Evolutionary conservation across 2,329 filamentous ascomycete species (phyloP).

Genomic region (Neofusicoccum umdonicola): DNA sequence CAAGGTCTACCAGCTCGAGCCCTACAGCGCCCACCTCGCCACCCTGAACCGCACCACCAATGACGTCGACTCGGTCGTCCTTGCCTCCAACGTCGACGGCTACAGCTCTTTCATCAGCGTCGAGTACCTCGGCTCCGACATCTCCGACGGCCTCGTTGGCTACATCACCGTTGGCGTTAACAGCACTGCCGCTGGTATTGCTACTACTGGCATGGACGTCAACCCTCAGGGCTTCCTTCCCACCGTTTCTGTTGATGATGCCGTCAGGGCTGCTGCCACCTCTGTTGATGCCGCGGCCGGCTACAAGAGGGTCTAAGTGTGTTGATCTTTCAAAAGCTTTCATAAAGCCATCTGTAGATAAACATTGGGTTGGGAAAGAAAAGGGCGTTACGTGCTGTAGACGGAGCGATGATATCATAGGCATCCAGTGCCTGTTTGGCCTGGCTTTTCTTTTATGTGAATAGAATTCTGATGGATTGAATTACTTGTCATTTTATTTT

Average conservation of each 20-base stretch:
- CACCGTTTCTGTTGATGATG: background rate
- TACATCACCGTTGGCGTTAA: conserved; percentile 25
- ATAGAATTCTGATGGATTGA: no score
- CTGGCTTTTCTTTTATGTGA: no score
- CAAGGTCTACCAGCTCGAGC: conserved; percentile 47
- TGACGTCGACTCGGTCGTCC: conserved; percentile 49
- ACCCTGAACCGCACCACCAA: conserved; percentile 49
- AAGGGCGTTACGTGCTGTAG: background rate
- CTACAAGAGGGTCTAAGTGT: background rate
- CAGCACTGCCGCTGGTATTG: background rate
- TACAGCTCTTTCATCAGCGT: conserved; percentile 59
- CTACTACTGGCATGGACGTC: background rate
- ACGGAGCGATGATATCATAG: background rate
- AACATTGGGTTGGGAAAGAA: background rate
- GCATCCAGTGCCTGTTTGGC: background rate
- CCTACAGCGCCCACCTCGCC: conserved; percentile 42
- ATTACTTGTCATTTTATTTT: no score
- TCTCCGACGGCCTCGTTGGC: conserved; percentile 31
- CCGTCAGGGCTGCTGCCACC: background rate
- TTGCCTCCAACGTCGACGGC: conserved; percentile 43
- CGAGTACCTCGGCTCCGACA: conserved; percentile 53
- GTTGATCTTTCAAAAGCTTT: background rate
- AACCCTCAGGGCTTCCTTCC: conserved; percentile 3
- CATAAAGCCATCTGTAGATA: background rate
- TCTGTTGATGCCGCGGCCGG: background rate